phyloP scores from a whole-genome alignment of 1,284 basidiomycete genomes.

The Puccinia novopanici region DNA sequence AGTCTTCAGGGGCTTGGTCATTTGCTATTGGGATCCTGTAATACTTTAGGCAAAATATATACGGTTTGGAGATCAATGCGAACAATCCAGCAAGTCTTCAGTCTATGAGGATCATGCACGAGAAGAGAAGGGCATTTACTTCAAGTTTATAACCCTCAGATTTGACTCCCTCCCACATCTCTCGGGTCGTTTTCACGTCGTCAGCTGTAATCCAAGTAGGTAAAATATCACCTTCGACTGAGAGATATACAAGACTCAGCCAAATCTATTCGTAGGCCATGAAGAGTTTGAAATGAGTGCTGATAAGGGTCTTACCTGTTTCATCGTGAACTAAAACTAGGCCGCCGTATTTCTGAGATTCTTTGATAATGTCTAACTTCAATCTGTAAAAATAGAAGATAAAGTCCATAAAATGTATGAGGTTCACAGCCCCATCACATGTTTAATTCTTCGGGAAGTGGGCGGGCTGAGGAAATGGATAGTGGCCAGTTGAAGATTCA shows the following conservation, averaged over 20 bases:
- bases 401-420: neutral
- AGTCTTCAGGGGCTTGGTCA: slow-evolving; percentile 69
- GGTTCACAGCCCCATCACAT: neutral
- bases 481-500: neutral
- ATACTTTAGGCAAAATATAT: slow-evolving; percentile 52
- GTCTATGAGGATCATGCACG: slow-evolving; percentile 6
- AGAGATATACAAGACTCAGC: neutral
- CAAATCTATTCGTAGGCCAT: neutral
- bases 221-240: slow-evolving; percentile 75
- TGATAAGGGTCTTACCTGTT: slow-evolving; percentile 59
- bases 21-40: slow-evolving; percentile 85
- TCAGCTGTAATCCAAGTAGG: slow-evolving; percentile 96
- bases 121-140: slow-evolving; percentile 61
- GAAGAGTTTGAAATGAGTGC: slow-evolving; percentile 32
- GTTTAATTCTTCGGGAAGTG: too few relatives aligned
- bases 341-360: slow-evolving; percentile 82
- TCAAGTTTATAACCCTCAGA: too few relatives aligned
- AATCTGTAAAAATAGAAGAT: slow-evolving; percentile 60
- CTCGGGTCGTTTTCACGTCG: slow-evolving; percentile 83
- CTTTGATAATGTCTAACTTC: slow-evolving; percentile 89
- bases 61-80: neutral
- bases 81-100: slow-evolving; percentile 26
- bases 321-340: slow-evolving; percentile 91
- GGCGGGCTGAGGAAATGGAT: neutral
- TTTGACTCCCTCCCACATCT: slow-evolving; percentile 86